A percentile compares a stretch with the other conserved stretches of the same genome.
phyloP scores from a whole-genome alignment of 1,139 yeast genomes.

The Protomyces lactucae-debilis region DNA sequence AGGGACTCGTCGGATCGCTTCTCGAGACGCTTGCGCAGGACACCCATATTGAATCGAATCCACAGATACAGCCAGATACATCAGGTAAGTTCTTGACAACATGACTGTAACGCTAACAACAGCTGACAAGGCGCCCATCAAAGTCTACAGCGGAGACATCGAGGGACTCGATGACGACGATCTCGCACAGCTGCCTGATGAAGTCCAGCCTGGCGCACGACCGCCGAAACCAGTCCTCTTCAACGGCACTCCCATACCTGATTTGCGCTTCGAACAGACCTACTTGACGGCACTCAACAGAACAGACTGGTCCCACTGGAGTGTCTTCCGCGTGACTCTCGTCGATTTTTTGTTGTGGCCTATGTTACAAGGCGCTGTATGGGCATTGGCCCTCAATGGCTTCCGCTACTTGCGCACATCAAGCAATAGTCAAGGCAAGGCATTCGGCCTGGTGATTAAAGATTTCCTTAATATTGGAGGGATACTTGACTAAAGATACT shows the following conservation, averaged over 20 bases:
- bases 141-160: not conserved
- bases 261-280: conserved; percentile 22
- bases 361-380: conserved; percentile 7
- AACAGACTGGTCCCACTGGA: conserved; percentile 10
- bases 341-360: conserved; percentile 24
- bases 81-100: not conserved
- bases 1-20: not conserved
- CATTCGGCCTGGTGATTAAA: conserved; percentile 8
- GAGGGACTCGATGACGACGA: not conserved
- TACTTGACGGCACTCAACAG: conserved; percentile 17
- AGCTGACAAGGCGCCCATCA: conserved; percentile 12
- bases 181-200: conserved; percentile 4
- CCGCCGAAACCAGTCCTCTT: not conserved
- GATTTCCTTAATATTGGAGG: conserved; percentile 22
- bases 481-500: conserved; percentile 3
- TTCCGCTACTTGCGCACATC: conserved; percentile 18
- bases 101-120: not conserved
- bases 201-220: not conserved
- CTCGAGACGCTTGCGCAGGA: conserved; percentile 16
- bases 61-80: conserved; percentile 13
- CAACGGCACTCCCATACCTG: conserved; percentile 19
- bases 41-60: conserved; percentile 10
- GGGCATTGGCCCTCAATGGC: conserved; percentile 13
- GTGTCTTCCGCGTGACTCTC: conserved; percentile 7
- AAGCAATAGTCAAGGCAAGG: conserved; percentile 14